Conservation (phyloP, 352 stramenopile genomes). For the Phytophthora citricola region DNA sequence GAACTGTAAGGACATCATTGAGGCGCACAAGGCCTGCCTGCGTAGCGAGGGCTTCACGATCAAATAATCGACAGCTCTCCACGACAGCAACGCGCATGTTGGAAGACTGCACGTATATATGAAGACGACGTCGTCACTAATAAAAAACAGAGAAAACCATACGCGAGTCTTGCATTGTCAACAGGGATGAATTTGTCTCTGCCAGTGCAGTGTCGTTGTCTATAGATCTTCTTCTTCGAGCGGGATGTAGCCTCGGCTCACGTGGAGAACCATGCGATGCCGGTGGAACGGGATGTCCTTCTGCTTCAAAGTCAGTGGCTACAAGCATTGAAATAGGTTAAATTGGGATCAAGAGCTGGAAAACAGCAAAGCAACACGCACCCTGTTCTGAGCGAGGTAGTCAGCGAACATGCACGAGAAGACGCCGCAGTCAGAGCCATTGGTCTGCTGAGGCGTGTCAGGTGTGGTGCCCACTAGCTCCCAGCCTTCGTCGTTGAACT, state of each 20-base stretch:
- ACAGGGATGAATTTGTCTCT: not conserved
- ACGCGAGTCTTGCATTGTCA: not conserved
- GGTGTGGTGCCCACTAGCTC: constrained; percentile 60
- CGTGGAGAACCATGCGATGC: constrained; percentile 82
- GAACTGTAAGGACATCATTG: constrained; percentile 95
- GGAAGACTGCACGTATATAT: constrained; percentile 38
- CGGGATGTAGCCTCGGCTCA: constrained; percentile 68
- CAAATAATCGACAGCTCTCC: constrained; percentile 53
- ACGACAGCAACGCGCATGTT: constrained; percentile 7
- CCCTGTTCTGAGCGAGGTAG: constrained; percentile 71
- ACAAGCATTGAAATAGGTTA: not conserved
- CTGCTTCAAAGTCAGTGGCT: constrained; percentile 76
- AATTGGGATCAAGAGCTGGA: not conserved
- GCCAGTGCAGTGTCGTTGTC: not conserved
- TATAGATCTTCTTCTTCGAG: constrained; percentile 72
- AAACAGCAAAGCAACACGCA: constrained; percentile 23
- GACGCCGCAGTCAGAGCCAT: constrained; percentile 85
- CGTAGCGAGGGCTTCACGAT: constrained; percentile 96
- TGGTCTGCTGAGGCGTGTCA: constrained; percentile 82
- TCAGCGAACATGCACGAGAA: constrained; percentile 91
- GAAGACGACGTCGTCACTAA: constrained; percentile 31
- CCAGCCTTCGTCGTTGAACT: constrained; percentile 71
- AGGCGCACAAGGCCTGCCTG: constrained; percentile 97
- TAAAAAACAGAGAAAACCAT: constrained; percentile 10
- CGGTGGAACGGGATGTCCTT: constrained; percentile 88